Base-by-base conservation (phyloP, 768 basidiomycete species). In the Daedaleopsis nitida region DNA sequence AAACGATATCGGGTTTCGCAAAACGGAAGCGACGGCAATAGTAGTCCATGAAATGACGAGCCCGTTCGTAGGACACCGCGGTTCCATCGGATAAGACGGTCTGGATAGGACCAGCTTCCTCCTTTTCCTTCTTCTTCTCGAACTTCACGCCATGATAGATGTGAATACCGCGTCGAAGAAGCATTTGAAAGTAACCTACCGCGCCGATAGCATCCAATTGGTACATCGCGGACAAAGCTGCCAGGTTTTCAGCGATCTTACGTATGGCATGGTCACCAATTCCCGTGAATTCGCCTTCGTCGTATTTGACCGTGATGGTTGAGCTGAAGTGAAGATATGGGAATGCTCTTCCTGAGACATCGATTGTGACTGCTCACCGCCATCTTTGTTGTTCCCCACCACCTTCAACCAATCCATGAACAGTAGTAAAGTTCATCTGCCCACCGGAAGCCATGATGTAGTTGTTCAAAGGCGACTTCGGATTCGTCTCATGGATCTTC, bases 41-140 rank as follows among this genome's bases (percentile, higher is more conserved):
- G 72, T 91, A 98, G 64, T 96, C 95, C 89, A 97, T 95, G 78
- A 98, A 98, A 61, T 83, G 85, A 52, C 89, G 85, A 3, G 94
- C 93, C 54, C 82, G 82, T 54, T 92, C 91, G 53, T 87, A 87
- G 8, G 76, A 77, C 63, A 95, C 82, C 21, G 75, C 68, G 12
- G 84, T 80, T 24, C 86, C 85, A 68, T 94, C 89, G 3, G 86
- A 83, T 12, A 95, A 69, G 8, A 66, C 70, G 35, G 76, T 76
- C 16, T 73, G 70, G 9, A 55, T 8, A 1, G 69, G 58, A 32
- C 58, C 62, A 19, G 37, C 11, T 14, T 27, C 48, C 8, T 49
- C 55, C 11, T 56, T 35, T 11, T 54, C 51, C 38, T 59, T 59
- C 58, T 63, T 65, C 24, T 63, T 58, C 19, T 67, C 55, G 52